Conservation (phyloP, 495 filamentous ascomycete species). For the Penicillium samsonianum region DNA sequence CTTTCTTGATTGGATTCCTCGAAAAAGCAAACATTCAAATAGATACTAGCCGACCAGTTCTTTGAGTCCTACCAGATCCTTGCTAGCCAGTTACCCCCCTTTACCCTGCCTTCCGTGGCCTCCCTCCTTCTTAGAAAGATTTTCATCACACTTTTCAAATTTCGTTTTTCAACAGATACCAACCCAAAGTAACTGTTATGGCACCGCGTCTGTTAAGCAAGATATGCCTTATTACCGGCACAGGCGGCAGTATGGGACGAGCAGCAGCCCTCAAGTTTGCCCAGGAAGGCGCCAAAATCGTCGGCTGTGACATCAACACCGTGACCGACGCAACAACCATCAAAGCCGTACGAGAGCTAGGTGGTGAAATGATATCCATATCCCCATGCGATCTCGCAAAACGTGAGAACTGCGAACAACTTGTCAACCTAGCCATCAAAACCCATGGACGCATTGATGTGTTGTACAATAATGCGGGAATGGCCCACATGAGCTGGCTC, state of each 20-base stretch:
- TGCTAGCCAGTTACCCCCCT: background rate
- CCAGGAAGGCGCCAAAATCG: conserved; percentile 5
- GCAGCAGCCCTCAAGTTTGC: conserved; percentile 9
- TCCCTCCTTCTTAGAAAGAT: background rate
- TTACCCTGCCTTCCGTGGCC: background rate
- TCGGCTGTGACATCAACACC: background rate
- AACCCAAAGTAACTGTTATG: background rate
- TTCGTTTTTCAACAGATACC: background rate
- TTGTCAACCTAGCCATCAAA: background rate
- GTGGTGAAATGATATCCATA: conserved; percentile 2
- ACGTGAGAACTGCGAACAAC: conserved; percentile 1
- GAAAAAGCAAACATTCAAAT: conserved; percentile 2
- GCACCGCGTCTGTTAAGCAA: background rate
- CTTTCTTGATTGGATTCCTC: background rate
- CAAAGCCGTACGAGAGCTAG: background rate
- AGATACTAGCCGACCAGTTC: background rate
- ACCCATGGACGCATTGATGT: conserved; percentile 2
- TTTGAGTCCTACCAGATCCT: background rate
- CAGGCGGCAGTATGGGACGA: conserved; percentile 2
- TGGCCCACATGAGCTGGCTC: conserved; percentile 1
- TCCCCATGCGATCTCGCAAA: conserved; percentile 2
- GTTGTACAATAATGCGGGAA: conserved; percentile 1
- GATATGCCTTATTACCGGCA: conserved; percentile 5
- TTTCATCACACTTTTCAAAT: background rate
- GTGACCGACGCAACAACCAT: background rate